Evolutionary conservation across 192 early-diverging fungal genomes (phyloP).

Genomic region (Coemansia sp.): DNA sequence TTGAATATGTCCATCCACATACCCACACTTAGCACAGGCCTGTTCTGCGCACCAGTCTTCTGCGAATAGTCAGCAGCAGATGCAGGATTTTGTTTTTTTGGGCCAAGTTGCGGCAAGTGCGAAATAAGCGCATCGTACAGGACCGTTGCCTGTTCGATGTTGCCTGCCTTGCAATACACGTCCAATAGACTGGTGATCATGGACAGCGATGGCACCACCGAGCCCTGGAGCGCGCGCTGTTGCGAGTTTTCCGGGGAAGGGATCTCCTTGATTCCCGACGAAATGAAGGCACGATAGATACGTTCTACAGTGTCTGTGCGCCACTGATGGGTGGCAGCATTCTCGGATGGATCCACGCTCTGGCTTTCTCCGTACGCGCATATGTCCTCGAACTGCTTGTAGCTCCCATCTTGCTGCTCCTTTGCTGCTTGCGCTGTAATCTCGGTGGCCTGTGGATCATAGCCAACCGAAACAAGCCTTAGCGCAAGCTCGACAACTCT

Average conservation of each 20-base stretch:
- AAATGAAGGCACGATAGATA: constrained; percentile 38
- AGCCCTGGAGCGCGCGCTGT: constrained; percentile 30
- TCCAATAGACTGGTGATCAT: constrained; percentile 25
- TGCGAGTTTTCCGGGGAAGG: constrained; percentile 29
- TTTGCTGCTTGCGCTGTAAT: not conserved
- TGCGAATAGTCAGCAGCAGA: not conserved
- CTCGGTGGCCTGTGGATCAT: constrained; percentile 16
- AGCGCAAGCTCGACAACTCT: constrained; percentile 17
- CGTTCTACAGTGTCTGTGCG: constrained; percentile 38
- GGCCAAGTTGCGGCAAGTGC: constrained; percentile 1
- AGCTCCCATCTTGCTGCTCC: constrained; percentile 15
- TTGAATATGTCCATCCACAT: constrained; percentile 18
- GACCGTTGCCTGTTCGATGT: constrained; percentile 30
- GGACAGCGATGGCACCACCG: constrained; percentile 26
- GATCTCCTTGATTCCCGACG: constrained; percentile 36
- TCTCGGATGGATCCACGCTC: not conserved
- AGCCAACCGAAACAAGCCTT: constrained; percentile 22
- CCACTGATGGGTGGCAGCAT: constrained; percentile 13
- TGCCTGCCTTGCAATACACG: constrained; percentile 20
- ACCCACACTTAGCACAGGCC: constrained; percentile 6
- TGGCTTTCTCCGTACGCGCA: constrained; percentile 7
- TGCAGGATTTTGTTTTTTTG: not conserved
- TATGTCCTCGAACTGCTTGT: constrained; percentile 26
- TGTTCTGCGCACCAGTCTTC: not conserved
- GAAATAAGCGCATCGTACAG: constrained; percentile 33